These are phyloP conservation scores for Penicillium hordei DNA, from an alignment of 2,329 filamentous ascomycete genomes.

Conservation along the genomic window DNA sequence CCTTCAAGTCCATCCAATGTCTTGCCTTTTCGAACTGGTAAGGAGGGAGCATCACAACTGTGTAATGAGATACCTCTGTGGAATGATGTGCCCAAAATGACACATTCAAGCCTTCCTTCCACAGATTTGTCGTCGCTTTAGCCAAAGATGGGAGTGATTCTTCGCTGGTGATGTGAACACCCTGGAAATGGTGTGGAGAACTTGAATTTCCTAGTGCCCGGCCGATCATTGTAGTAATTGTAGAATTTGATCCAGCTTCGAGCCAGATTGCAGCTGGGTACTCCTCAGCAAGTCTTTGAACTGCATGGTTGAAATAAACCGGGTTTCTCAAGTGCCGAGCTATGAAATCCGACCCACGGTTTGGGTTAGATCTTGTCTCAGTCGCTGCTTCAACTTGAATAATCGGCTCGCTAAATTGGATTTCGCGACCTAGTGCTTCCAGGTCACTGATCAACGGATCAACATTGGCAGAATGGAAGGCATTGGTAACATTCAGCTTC, in stretches of 20 bases:
- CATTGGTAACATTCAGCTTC: slow-evolving; percentile 48
- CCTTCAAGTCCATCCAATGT: slow-evolving; percentile 42
- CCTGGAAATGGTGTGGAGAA: too few relatives aligned
- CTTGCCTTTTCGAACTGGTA: slow-evolving; percentile 46
- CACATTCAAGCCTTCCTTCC: slow-evolving; percentile 41
- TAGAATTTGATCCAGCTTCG: slow-evolving; percentile 46
- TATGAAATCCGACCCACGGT: neutral
- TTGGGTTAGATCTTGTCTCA: slow-evolving; percentile 33
- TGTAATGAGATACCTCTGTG: slow-evolving; percentile 29
- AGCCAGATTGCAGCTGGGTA: slow-evolving; percentile 36
- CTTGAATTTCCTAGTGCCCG: slow-evolving; percentile 23
- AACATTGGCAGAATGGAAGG: slow-evolving; percentile 49
- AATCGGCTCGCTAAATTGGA: slow-evolving; percentile 34
- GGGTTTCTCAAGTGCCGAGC: slow-evolving; percentile 44
- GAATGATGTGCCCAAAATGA: slow-evolving; percentile 44
- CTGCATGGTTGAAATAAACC: slow-evolving; percentile 49
- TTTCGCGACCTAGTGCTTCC: slow-evolving; percentile 1
- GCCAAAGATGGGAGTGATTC: too few relatives aligned
- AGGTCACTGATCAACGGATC: slow-evolving; percentile 36
- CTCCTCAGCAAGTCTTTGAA: slow-evolving; percentile 39
- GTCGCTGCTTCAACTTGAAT: slow-evolving; percentile 31
- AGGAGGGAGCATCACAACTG: slow-evolving; percentile 37
- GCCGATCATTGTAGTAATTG: slow-evolving; percentile 30
- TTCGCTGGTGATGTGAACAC: too few relatives aligned
- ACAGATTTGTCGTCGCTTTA: slow-evolving; percentile 29